Percentiles rank a stretch among this genome's conserved stretches.
Conservation (phyloP, 2,329 filamentous ascomycete species). For the Clarireedia hainanense region DNA sequence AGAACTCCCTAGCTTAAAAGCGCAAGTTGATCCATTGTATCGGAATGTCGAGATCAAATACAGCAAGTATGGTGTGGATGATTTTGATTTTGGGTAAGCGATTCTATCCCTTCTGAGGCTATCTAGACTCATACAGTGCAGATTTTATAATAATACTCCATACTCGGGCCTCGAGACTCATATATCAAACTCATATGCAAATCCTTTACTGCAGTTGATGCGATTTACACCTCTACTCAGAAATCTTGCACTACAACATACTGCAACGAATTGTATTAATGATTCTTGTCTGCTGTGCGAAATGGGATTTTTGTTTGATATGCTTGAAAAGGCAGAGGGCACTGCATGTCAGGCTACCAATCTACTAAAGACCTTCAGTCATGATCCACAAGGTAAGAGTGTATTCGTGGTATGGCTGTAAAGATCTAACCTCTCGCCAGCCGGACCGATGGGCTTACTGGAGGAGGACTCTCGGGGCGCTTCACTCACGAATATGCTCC, state of each 20-base stretch:
- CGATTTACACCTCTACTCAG: slow-evolving; percentile 83
- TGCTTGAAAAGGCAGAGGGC: slow-evolving; percentile 92
- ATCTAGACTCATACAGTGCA: slow-evolving; percentile 30
- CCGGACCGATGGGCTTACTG: slow-evolving; percentile 67
- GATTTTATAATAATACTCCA: slow-evolving; percentile 88
- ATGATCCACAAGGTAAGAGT: slow-evolving; percentile 61
- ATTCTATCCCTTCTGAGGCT: not conserved
- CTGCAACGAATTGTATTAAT: slow-evolving; percentile 73
- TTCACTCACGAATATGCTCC: slow-evolving; percentile 72
- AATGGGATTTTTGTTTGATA: slow-evolving; percentile 91
- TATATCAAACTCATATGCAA: slow-evolving; percentile 94
- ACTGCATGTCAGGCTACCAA: slow-evolving; percentile 96
- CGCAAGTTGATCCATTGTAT: slow-evolving; percentile 83
- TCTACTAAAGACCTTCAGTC: slow-evolving; percentile 80
- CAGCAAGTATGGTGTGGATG: slow-evolving; percentile 97
- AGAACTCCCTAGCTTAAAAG: slow-evolving; percentile 65
- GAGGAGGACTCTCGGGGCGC: slow-evolving; percentile 74
- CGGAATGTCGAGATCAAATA: slow-evolving; percentile 97
- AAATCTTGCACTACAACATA: slow-evolving; percentile 82
- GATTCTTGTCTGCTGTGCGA: slow-evolving; percentile 88
- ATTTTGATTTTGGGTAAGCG: slow-evolving; percentile 88
- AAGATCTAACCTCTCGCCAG: slow-evolving; percentile 33
- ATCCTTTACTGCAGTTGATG: slow-evolving; percentile 82
- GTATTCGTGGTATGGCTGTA: not conserved
- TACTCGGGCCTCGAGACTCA: slow-evolving; percentile 94